phyloP scores from a whole-genome alignment of 163 green algal species.

The Smithsoniella earleae region DNA sequence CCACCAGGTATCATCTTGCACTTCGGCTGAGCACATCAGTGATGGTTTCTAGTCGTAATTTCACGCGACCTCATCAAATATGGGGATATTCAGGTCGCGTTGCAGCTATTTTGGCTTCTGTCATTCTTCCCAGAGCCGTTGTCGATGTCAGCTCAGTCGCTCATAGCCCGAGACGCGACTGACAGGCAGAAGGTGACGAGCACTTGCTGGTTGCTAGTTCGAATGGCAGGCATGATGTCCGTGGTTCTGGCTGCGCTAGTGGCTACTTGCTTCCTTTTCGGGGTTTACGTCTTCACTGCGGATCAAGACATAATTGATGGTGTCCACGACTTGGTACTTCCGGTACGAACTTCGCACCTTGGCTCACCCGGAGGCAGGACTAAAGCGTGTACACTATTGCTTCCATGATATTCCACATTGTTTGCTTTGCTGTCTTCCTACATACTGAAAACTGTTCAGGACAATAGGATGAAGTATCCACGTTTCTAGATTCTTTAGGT shows the following conservation, averaged over 20 bases:
- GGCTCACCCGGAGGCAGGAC: background rate
- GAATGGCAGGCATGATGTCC: conserved; percentile 9
- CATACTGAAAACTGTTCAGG: no score
- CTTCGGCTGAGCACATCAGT: no score
- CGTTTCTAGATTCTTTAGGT: no score
- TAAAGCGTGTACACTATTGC: no score
- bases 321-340: background rate
- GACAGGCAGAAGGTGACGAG: background rate
- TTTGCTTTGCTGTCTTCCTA: no score
- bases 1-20: background rate
- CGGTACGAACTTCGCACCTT: background rate
- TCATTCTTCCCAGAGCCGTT: conserved; percentile 14
- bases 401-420: no score
- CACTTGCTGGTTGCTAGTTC: background rate
- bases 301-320: conserved; percentile 11
- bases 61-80: no score
- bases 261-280: conserved; percentile 1
- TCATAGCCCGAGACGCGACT: conserved; percentile 8
- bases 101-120: conserved; percentile 23
- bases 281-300: background rate
- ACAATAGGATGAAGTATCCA: no score
- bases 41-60: no score
- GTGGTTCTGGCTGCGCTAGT: background rate
- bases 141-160: conserved; percentile 13
- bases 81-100: background rate